A percentile compares a stretch with the other conserved stretches of the same genome.
phyloP scores from a whole-genome alignment of 495 filamentous ascomycete genomes.

The Aspergillus diversus region DNA sequence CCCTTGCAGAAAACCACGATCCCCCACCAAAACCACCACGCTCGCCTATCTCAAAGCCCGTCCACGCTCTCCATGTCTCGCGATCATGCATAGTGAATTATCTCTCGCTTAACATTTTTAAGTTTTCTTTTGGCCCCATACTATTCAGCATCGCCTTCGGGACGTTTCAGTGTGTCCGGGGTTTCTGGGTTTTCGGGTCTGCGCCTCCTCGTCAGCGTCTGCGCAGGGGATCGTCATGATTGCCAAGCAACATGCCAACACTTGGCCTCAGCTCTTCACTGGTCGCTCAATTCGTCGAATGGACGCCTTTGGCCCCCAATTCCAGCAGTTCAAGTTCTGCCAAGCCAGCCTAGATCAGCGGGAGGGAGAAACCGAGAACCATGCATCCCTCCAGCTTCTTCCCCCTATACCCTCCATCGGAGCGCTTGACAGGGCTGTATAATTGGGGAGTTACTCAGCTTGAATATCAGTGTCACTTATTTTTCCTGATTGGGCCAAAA shows the following conservation, averaged over 20 bases:
- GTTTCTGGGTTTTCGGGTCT: background rate
- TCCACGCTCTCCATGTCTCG: too few relatives aligned
- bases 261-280: background rate
- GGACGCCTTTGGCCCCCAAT: background rate
- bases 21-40: background rate
- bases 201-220: background rate
- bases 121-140: background rate
- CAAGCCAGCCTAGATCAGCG: too few relatives aligned
- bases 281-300: constrained; percentile 11
- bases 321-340: too few relatives aligned
- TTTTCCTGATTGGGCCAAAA: too few relatives aligned
- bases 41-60: too few relatives aligned
- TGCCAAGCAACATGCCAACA: background rate
- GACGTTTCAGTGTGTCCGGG: background rate
- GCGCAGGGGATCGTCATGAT: background rate
- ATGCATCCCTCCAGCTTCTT: background rate
- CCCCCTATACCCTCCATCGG: background rate
- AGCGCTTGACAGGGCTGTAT: background rate
- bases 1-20: background rate
- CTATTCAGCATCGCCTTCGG: background rate
- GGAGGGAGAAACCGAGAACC: background rate
- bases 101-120: background rate
- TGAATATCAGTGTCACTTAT: too few relatives aligned
- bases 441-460: too few relatives aligned
- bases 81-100: too few relatives aligned